Evolutionary conservation across 306 rosid species (phyloP).

Genomic region (Vigna angularis): DNA sequence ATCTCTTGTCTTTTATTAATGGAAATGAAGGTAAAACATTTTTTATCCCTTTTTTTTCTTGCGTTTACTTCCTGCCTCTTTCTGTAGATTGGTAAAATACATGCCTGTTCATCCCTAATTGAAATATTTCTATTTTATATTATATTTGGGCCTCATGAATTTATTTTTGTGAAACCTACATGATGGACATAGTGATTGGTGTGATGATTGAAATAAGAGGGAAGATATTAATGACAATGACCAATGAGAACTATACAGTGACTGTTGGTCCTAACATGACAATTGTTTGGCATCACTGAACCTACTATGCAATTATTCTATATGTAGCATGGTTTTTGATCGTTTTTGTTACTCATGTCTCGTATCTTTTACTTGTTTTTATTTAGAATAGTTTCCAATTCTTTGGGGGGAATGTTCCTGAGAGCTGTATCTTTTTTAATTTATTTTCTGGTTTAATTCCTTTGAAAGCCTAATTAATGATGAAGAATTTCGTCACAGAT

Average conservation of each 20-base stretch:
- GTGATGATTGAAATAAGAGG: background rate
- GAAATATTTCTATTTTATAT: conserved; percentile 33
- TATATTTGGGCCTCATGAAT: background rate
- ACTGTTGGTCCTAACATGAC: background rate
- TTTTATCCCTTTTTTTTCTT: background rate
- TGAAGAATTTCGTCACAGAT: conserved; percentile 62
- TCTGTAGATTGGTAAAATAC: conserved; percentile 28
- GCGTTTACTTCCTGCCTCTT: conserved; percentile 19
- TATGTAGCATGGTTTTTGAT: conserved; percentile 1
- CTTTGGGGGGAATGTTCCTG: conserved; percentile 10
- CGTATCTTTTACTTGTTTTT: conserved; percentile 29
- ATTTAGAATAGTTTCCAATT: conserved; percentile 17
- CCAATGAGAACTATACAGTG: background rate
- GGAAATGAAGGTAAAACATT: conserved; percentile 72
- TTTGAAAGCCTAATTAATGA: conserved; percentile 27
- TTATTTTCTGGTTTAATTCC: conserved; percentile 21
- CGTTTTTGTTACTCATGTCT: conserved; percentile 21
- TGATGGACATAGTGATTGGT: conserved; percentile 18
- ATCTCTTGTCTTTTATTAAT: conserved; percentile 90
- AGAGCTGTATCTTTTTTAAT: conserved; percentile 17
- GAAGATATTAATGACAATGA: background rate
- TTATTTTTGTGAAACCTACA: conserved; percentile 16
- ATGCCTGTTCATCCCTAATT: conserved; percentile 11
- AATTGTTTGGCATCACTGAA: conserved; percentile 17
- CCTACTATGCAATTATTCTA: conserved; percentile 23